Evolutionary conservation across 192 early-diverging fungal genomes (phyloP).

Genomic region (Backusella morwellensis): DNA sequence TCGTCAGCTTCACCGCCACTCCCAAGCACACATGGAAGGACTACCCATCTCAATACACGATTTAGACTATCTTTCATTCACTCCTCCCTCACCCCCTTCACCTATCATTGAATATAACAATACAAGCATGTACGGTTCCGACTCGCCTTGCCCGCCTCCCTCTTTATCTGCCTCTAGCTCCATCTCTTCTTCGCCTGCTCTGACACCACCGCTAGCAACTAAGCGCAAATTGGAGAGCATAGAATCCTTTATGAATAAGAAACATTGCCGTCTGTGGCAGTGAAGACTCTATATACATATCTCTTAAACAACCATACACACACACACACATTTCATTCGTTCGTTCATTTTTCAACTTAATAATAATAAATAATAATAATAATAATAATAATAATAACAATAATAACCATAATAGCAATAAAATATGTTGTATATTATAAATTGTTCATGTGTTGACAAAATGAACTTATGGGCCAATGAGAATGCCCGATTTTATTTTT

Average conservation of each 20-base stretch:
- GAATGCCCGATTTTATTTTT: background rate
- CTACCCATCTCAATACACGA: slow-evolving; percentile 2
- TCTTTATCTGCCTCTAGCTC: slow-evolving; percentile 20
- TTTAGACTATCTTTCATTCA: slow-evolving; percentile 7
- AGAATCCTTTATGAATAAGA: background rate
- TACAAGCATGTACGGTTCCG: background rate
- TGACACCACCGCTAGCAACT: slow-evolving; percentile 20
- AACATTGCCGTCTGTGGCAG: slow-evolving; percentile 9
- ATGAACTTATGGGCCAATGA: background rate
- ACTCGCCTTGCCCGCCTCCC: background rate
- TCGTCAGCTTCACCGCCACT: slow-evolving; percentile 24
- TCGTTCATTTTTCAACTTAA: background rate
- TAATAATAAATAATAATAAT: background rate
- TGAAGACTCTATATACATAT: background rate
- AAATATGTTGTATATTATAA: background rate
- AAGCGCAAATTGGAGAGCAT: slow-evolving; percentile 8
- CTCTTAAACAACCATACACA: background rate
- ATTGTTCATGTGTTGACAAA: background rate
- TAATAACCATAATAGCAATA: background rate
- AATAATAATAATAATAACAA: no score
- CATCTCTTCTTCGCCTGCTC: slow-evolving; percentile 20
- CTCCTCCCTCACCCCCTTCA: background rate
- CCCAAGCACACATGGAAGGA: slow-evolving; percentile 10
- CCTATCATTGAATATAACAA: background rate
- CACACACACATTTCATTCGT: slow-evolving; percentile 7